phyloP scores from a whole-genome alignment of 1,284 basidiomycete genomes.

The Microbotryum saponariae region DNA sequence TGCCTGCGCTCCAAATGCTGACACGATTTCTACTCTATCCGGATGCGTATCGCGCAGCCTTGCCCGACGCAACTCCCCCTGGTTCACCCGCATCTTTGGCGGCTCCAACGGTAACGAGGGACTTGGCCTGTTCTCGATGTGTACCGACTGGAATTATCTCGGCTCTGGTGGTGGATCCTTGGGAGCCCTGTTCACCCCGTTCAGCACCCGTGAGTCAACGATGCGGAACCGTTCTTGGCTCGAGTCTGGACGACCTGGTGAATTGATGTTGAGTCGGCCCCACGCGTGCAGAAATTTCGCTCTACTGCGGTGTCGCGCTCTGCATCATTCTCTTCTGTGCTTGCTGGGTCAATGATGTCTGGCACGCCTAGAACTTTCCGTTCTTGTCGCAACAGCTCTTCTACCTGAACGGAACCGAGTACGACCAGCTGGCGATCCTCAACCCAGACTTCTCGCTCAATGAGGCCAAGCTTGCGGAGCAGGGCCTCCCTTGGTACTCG shows the following conservation, averaged over 20 bases:
- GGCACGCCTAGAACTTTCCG: slow-evolving; percentile 53
- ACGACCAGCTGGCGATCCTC: slow-evolving; percentile 63
- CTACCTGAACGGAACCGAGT: slow-evolving; percentile 51
- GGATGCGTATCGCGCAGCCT: slow-evolving; percentile 37
- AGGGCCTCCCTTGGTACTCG: slow-evolving; percentile 28
- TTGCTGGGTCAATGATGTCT: slow-evolving; percentile 46
- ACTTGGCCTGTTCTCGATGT: slow-evolving; percentile 49
- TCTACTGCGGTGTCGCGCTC: slow-evolving; percentile 13
- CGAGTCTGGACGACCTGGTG: too few species aligned
- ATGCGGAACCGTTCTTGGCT: not conserved
- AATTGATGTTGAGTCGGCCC: too few species aligned
- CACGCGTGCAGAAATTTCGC: too few species aligned
- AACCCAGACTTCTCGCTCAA: slow-evolving; percentile 81
- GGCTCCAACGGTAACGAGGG: slow-evolving; percentile 59
- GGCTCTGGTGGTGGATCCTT: slow-evolving; percentile 31
- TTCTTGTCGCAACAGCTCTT: slow-evolving; percentile 57
- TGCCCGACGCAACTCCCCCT: slow-evolving; percentile 49
- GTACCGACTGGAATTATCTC: slow-evolving; percentile 47
- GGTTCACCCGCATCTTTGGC: slow-evolving; percentile 58
- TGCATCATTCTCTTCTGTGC: slow-evolving; percentile 51
- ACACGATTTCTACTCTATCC: too few species aligned
- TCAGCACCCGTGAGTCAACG: slow-evolving; percentile 27
- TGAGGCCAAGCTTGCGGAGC: slow-evolving; percentile 44
- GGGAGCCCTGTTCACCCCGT: slow-evolving; percentile 28
- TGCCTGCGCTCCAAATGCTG: too few species aligned